Conservation (phyloP, 176 grass and related monocot species). For the Elaeis guineensis region DNA sequence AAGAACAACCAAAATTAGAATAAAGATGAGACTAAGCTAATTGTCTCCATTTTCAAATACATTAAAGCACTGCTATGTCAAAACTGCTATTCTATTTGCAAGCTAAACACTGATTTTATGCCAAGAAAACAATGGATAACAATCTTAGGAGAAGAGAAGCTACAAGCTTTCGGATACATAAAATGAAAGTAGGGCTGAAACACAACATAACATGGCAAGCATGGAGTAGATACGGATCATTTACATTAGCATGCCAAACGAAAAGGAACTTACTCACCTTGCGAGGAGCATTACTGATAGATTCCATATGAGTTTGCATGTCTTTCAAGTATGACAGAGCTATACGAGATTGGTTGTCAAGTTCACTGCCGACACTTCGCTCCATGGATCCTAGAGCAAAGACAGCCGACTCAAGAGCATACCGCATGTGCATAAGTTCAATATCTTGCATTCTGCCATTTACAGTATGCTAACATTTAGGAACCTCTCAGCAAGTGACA, state of each 20-base stretch:
- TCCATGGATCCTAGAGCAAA: constrained; percentile 85
- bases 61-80: too few relatives aligned
- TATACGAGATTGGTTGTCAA: constrained; percentile 47
- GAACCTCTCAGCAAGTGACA: background rate
- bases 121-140: too few relatives aligned
- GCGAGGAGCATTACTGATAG: constrained; percentile 66
- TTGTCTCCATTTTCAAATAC: too few relatives aligned
- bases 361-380: constrained; percentile 32
- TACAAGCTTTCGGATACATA: too few relatives aligned
- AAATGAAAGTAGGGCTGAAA: too few relatives aligned
- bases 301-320: constrained; percentile 83
- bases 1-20: too few relatives aligned
- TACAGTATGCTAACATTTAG: background rate
- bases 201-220: background rate
- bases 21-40: too few relatives aligned
- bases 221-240: background rate
- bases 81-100: too few relatives aligned
- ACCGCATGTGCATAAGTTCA: constrained; percentile 87
- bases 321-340: constrained; percentile 64
- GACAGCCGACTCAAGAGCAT: constrained; percentile 69
- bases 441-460: constrained; percentile 78
- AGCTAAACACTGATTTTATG: too few relatives aligned
- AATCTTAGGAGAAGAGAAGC: too few relatives aligned
- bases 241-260: too few relatives aligned
- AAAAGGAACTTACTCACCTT: constrained; percentile 43